These are phyloP conservation scores for Ustilago vetiveriae DNA, from an alignment of 1,284 basidiomycete genomes.

Conservation along the genomic window DNA sequence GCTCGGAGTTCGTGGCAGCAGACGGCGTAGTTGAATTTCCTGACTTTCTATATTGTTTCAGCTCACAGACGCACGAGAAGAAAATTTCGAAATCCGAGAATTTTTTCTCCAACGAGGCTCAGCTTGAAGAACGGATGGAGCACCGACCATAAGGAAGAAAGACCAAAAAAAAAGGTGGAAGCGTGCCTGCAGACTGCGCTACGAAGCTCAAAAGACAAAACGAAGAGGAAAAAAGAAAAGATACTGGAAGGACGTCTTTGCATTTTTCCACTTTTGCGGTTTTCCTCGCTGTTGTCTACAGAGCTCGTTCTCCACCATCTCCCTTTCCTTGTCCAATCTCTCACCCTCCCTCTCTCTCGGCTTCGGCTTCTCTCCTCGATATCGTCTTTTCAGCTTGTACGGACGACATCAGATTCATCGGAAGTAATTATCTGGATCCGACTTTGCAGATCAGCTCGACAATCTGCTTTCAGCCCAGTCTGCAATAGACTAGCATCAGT, in stretches of 20 bases:
- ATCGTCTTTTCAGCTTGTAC: neutral
- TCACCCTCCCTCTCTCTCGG: neutral
- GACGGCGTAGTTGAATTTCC: too few relatives aligned
- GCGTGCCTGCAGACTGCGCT: constrained; percentile 2
- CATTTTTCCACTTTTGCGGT: neutral
- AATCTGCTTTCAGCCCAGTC: constrained; percentile 8
- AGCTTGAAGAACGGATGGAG: constrained; percentile 6
- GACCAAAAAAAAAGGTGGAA: constrained; percentile 16
- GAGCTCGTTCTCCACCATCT: constrained; percentile 8
- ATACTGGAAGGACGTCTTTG: too few relatives aligned
- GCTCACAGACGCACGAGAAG: constrained; percentile 46
- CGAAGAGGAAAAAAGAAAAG: too few relatives aligned
- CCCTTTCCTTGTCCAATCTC: constrained; percentile 6
- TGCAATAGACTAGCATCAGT: constrained; percentile 23
- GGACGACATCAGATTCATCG: neutral
- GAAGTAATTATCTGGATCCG: neutral
- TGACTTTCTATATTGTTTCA: too few relatives aligned
- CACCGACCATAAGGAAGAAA: neutral
- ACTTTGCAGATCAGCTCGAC: constrained; percentile 14
- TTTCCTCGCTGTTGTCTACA: neutral
- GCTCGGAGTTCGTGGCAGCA: constrained; percentile 31
- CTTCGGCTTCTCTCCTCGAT: neutral
- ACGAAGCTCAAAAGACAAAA: too few relatives aligned
- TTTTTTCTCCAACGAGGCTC: constrained; percentile 27
- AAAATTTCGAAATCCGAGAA: constrained; percentile 44